Evolutionary conservation across 2,329 filamentous ascomycete genomes (phyloP).

Genomic region (Paramyrothecium sp.): DNA sequence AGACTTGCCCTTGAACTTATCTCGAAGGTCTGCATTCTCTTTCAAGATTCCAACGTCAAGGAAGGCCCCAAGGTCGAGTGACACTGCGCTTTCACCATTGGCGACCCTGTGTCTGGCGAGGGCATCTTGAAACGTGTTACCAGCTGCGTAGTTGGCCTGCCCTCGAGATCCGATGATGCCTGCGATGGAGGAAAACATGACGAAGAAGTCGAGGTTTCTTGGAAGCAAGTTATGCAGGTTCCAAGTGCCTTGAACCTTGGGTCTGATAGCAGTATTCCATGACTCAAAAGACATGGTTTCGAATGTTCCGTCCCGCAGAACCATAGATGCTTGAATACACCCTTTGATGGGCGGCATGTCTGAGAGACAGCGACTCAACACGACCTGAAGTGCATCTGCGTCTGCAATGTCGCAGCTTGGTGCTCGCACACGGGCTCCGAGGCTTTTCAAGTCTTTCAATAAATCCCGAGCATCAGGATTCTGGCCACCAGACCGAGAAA

Average conservation of each 20-base stretch:
- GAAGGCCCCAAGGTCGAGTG: constrained; percentile 18
- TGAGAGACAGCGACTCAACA: constrained; percentile 7
- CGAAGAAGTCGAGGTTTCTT: constrained; percentile 29
- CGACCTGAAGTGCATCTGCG: constrained; percentile 2
- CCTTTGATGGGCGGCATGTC: constrained; percentile 15
- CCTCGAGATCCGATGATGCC: constrained; percentile 19
- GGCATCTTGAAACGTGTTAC: constrained; percentile 38
- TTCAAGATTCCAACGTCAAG: constrained; percentile 15
- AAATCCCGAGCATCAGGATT: constrained; percentile 8
- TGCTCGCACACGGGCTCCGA: constrained; percentile 7
- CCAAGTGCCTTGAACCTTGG: constrained; percentile 33
- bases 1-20: too few relatives aligned
- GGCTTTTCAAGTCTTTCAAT: constrained; percentile 17
- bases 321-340: constrained; percentile 29
- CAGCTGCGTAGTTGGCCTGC: constrained; percentile 35
- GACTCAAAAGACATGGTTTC: constrained; percentile 29
- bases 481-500: constrained; percentile 24
- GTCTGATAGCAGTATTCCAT: constrained; percentile 19
- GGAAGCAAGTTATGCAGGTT: constrained; percentile 26
- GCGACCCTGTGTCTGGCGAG: constrained; percentile 33
- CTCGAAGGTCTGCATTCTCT: constrained; percentile 4
- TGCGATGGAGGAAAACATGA: constrained; percentile 23
- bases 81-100: constrained; percentile 17
- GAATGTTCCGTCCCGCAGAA: constrained; percentile 13
- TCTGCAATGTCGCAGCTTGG: constrained; percentile 13